Percentiles rank a stretch among this genome's conserved stretches.
phyloP scores from a whole-genome alignment of 441 rosid species.

The Populus hybrid region DNA sequence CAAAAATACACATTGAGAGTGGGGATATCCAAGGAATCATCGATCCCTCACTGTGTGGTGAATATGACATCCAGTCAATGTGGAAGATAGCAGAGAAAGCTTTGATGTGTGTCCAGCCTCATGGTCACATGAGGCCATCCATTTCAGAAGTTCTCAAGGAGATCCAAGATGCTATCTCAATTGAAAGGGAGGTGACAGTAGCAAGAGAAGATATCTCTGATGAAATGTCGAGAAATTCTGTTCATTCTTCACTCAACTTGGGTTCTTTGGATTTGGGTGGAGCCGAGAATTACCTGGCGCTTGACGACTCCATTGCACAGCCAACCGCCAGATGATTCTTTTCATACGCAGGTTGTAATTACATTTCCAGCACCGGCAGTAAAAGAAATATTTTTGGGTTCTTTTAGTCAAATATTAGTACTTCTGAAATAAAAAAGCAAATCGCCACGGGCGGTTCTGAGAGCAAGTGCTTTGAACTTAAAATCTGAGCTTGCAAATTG shows the following conservation, averaged over 20 bases:
- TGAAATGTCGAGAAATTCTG: constrained; percentile 66
- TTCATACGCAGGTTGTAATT: constrained; percentile 23
- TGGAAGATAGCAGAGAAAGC: constrained; percentile 99
- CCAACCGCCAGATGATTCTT: constrained; percentile 61
- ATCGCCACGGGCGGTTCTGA: constrained; percentile 1
- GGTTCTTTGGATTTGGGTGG: constrained; percentile 49
- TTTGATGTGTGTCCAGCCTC: constrained; percentile 80
- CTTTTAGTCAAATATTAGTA: constrained; percentile 7
- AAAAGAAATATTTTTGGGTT: background rate
- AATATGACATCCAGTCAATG: constrained; percentile 90
- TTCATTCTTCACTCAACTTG: constrained; percentile 63
- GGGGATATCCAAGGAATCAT: constrained; percentile 91
- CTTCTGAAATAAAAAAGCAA: constrained; percentile 9
- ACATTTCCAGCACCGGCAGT: background rate
- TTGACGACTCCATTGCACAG: constrained; percentile 59
- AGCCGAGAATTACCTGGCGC: constrained; percentile 46
- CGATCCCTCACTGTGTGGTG: constrained; percentile 56
- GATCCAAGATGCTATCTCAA: constrained; percentile 80
- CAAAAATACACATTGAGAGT: constrained; percentile 83
- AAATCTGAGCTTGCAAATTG: constrained; percentile 16
- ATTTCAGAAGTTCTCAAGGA: constrained; percentile 94
- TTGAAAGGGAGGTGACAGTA: constrained; percentile 53
- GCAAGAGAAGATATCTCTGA: constrained; percentile 67
- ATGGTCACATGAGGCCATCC: constrained; percentile 86
- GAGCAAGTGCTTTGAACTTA: constrained; percentile 5